Evolutionary conservation across 495 filamentous ascomycete species (phyloP).

Genomic region (Lentithecium fluviatile): DNA sequence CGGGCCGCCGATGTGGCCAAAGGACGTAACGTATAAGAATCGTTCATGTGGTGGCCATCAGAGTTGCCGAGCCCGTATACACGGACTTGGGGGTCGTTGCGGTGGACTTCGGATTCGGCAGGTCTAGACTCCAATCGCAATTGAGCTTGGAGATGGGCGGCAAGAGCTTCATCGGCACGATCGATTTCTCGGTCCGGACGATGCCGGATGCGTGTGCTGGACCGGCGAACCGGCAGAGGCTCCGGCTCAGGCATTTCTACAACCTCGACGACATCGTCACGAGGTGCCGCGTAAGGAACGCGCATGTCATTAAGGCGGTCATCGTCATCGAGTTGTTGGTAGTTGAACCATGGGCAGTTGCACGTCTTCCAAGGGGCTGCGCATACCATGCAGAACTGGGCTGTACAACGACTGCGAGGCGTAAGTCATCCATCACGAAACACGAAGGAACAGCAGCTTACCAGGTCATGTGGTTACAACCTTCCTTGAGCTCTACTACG

Average conservation of each 20-base stretch:
- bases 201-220: slow-evolving; percentile 22
- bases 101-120: slow-evolving; percentile 15
- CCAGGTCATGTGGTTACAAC: slow-evolving; percentile 86
- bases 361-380: slow-evolving; percentile 78
- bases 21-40: slow-evolving; percentile 32
- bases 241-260: slow-evolving; percentile 28
- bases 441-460: slow-evolving; percentile 43
- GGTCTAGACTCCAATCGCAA: slow-evolving; percentile 41
- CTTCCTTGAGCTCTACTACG: slow-evolving; percentile 75
- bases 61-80: slow-evolving; percentile 33
- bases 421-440: slow-evolving; percentile 2
- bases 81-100: slow-evolving; percentile 17
- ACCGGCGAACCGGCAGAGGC: slow-evolving; percentile 14
- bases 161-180: slow-evolving; percentile 54
- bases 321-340: slow-evolving; percentile 54
- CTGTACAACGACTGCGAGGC: slow-evolving; percentile 62
- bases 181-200: slow-evolving; percentile 24
- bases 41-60: slow-evolving; percentile 31
- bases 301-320: slow-evolving; percentile 61
- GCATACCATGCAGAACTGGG: slow-evolving; percentile 81
- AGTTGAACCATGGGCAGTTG: slow-evolving; percentile 77
- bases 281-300: slow-evolving; percentile 43
- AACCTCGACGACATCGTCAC: slow-evolving; percentile 30
- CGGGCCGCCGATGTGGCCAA: slow-evolving; percentile 16
- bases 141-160: slow-evolving; percentile 54